phyloP scores from a whole-genome alignment of 257 asterid species.

The Orobanche coerulescens region DNA sequence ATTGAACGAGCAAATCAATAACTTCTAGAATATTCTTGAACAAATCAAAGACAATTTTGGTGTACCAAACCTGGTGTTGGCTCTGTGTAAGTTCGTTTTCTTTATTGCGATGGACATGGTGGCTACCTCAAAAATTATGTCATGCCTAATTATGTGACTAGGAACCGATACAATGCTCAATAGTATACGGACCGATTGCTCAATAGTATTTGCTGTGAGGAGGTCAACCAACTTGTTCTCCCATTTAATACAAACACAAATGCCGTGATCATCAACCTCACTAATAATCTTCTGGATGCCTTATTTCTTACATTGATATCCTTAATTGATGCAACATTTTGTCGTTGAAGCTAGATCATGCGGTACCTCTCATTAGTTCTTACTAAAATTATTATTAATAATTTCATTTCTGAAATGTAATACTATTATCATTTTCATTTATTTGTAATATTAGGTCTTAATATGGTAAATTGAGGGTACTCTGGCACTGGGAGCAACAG shows the following conservation, averaged over 20 bases:
- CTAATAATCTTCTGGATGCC: constrained; percentile 43
- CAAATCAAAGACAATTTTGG: constrained; percentile 41
- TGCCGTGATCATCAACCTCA: constrained; percentile 54
- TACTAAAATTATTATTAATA: background rate
- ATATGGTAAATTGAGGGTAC: constrained; percentile 58
- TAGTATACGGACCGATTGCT: constrained; percentile 65
- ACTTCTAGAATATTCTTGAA: constrained; percentile 66
- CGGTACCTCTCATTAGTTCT: constrained; percentile 29
- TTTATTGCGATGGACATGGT: constrained; percentile 75
- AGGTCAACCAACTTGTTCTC: constrained; percentile 51
- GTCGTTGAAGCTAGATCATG: constrained; percentile 49
- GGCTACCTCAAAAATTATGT: constrained; percentile 85
- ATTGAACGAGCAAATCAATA: constrained; percentile 67
- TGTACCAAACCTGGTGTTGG: constrained; percentile 44
- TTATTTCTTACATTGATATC: constrained; percentile 51
- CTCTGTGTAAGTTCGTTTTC: constrained; percentile 48
- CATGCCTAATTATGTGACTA: constrained; percentile 60
- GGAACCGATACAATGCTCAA: constrained; percentile 43
- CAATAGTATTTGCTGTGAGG: constrained; percentile 49
- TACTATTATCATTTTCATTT: background rate
- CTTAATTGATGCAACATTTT: constrained; percentile 61
- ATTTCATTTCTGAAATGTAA: background rate
- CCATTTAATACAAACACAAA: constrained; percentile 61
- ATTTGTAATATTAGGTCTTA: constrained; percentile 61
- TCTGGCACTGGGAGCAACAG: constrained; percentile 80